Conservation (phyloP, 2,329 filamentous ascomycete species). For the Bretziella fagacearum region DNA sequence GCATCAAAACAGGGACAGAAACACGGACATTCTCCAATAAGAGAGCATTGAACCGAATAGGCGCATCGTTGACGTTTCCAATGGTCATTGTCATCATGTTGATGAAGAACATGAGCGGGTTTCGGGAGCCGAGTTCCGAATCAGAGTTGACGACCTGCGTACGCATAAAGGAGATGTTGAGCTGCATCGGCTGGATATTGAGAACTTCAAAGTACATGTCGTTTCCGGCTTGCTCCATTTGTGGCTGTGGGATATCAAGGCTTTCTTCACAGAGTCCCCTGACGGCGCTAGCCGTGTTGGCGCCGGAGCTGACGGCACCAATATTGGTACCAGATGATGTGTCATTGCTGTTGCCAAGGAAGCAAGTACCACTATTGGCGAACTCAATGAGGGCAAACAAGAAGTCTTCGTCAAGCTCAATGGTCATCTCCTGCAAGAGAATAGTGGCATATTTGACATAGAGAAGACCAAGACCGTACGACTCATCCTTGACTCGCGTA, state of each 20-base stretch:
- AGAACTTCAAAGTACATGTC: constrained; percentile 97
- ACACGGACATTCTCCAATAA: constrained; percentile 92
- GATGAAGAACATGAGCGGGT: constrained; percentile 96
- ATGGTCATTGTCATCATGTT: constrained; percentile 99
- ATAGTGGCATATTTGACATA: constrained; percentile 98
- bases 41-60: constrained; percentile 79
- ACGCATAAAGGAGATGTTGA: constrained; percentile 91
- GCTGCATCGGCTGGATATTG: constrained; percentile 94
- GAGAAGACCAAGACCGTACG: constrained; percentile 88
- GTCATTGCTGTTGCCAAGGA: constrained; percentile 20
- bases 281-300: neutral
- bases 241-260: constrained; percentile 83
- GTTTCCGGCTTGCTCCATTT: constrained; percentile 65
- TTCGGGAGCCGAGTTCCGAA: constrained; percentile 76
- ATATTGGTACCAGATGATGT: neutral
- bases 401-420: constrained; percentile 96
- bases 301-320: neutral
- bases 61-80: constrained; percentile 96
- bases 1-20: constrained; percentile 64
- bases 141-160: constrained; percentile 94
- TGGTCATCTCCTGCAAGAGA: constrained; percentile 89
- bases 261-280: constrained; percentile 68
- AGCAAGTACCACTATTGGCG: constrained; percentile 69
- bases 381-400: constrained; percentile 94
- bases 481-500: constrained; percentile 92